These are phyloP conservation scores for Alternaria brassicicola DNA, from an alignment of 2,329 filamentous ascomycete genomes.

Conservation along the genomic window DNA sequence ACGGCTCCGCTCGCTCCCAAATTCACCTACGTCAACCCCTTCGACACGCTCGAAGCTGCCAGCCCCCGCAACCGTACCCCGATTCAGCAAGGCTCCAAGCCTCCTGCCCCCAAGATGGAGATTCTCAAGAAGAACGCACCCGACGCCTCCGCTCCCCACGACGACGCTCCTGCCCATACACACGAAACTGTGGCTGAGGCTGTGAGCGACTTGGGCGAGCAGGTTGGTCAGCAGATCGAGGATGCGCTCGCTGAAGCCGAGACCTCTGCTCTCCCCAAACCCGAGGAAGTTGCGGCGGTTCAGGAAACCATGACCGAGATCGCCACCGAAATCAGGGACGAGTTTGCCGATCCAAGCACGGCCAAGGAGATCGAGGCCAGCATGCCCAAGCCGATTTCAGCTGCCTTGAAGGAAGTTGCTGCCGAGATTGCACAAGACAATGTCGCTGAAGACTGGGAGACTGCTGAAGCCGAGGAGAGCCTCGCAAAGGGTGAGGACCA, in stretches of 20 bases:
- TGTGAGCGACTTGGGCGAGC: slow-evolving; percentile 67
- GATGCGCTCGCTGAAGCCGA: slow-evolving; percentile 62
- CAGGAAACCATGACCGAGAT: slow-evolving; percentile 60
- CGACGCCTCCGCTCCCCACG: slow-evolving; percentile 36
- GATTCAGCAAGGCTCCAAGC: slow-evolving; percentile 27
- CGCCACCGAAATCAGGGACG: slow-evolving; percentile 51
- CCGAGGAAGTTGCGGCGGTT: slow-evolving; percentile 61
- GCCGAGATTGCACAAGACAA: slow-evolving; percentile 61
- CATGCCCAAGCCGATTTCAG: slow-evolving; percentile 59
- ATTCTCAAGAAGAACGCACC: slow-evolving; percentile 54
- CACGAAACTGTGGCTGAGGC: slow-evolving; percentile 73
- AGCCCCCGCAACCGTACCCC: slow-evolving; percentile 63
- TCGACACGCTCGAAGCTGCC: slow-evolving; percentile 70
- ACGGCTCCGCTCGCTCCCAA: slow-evolving; percentile 50
- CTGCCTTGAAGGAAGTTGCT: slow-evolving; percentile 63
- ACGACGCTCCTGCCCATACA: slow-evolving; percentile 32
- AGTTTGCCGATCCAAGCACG: slow-evolving; percentile 61
- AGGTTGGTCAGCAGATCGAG: slow-evolving; percentile 66
- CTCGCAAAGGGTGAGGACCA: slow-evolving; percentile 70
- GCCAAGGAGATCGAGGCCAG: slow-evolving; percentile 60
- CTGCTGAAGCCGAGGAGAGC: slow-evolving; percentile 74
- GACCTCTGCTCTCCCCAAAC: slow-evolving; percentile 36
- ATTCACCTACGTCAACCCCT: slow-evolving; percentile 75
- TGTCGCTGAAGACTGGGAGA: slow-evolving; percentile 90
- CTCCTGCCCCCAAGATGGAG: slow-evolving; percentile 49